Evolutionary conservation across 106 monocot genomes (phyloP), one percentile per base, ranked within the genome.

Genomic region (Dendrobium huoshanense): DNA sequence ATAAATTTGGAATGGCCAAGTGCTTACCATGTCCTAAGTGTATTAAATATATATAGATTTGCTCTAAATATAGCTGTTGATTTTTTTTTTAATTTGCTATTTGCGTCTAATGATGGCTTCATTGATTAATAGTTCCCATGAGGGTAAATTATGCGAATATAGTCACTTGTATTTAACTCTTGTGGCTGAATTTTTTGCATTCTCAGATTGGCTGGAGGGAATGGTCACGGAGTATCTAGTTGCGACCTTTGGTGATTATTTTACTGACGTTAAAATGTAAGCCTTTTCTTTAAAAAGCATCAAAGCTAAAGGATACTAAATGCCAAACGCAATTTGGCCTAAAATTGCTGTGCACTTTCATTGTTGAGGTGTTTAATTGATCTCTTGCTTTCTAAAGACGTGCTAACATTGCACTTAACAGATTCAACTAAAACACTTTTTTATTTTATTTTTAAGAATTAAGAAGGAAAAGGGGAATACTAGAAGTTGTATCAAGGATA

Each of bases 211-310:
- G 93, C 43, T 29, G 47, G 93, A 93, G 18, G 93, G 93, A 72
- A 72, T 87, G 78, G 93, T 93, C 25, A 90, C 93, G 15, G 93
- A 93, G 75, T 93, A 88, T 83, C 86, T 93, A 42, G 90, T 88
- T 80, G 90, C 90, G 75, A 93, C 90, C 20, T 90, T 95, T 82
- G 87, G 76, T 77, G 98, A 99, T 87, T 99, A 99, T 87, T 99
- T 91, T 68, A 77, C 47, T n/a, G 98, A 99, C 82, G 87, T 99
- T n/a, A 99, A 99, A 89, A 80, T 87, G 98, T 99, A 91, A 92
- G 91, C 27, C 73, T 54, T 77, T 77, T 76, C 8, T 13, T 76
- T 51, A 4, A 51, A 3, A 42, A 74, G 43, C 7, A 74, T 41
- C 29, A 44, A 19, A 42, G 74, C 42, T 9, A 31, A 7, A 44